Evolutionary conservation across 768 basidiomycete species (phyloP).

Genomic region (Mycena vulgaris): DNA sequence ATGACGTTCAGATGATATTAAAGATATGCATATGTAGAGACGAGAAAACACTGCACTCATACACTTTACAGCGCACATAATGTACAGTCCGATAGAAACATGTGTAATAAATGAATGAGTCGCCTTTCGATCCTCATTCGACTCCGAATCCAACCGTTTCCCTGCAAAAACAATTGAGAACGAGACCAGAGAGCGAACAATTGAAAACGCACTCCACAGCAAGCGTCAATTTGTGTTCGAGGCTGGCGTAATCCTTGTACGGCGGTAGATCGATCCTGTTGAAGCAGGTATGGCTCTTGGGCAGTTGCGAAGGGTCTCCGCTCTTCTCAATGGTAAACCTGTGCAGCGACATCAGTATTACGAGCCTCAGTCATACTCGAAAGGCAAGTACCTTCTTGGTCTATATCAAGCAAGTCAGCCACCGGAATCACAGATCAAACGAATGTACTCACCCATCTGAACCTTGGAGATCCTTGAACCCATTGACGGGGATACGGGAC

Average conservation of each 20-base stretch:
- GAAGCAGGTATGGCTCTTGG: slow-evolving; percentile 98
- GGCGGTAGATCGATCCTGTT: slow-evolving; percentile 97
- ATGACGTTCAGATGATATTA: slow-evolving; percentile 26
- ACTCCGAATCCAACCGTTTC: slow-evolving; percentile 97
- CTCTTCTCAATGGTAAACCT: slow-evolving; percentile 99
- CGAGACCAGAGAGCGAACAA: background rate
- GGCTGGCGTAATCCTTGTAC: slow-evolving; percentile 94
- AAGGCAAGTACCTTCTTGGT: slow-evolving; percentile 55
- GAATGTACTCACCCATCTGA: slow-evolving; percentile 74
- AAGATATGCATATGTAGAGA: slow-evolving; percentile 34
- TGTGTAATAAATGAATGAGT: slow-evolving; percentile 34
- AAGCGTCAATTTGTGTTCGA: slow-evolving; percentile 96
- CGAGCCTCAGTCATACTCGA: slow-evolving; percentile 48
- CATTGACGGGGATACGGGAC: slow-evolving; percentile 97
- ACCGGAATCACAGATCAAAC: background rate
- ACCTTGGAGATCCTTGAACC: slow-evolving; percentile 98
- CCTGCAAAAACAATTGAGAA: slow-evolving; percentile 54
- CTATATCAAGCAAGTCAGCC: background rate
- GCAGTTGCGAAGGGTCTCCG: slow-evolving; percentile 95
- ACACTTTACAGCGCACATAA: slow-evolving; percentile 27
- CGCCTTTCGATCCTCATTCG: slow-evolving; percentile 66
- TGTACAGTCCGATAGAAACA: slow-evolving; percentile 37
- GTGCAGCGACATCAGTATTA: background rate
- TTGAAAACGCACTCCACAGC: slow-evolving; percentile 87
- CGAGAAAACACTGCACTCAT: slow-evolving; percentile 16